Base-by-base conservation (phyloP, 1,284 basidiomycete genomes). In the Ustilago hordei region DNA sequence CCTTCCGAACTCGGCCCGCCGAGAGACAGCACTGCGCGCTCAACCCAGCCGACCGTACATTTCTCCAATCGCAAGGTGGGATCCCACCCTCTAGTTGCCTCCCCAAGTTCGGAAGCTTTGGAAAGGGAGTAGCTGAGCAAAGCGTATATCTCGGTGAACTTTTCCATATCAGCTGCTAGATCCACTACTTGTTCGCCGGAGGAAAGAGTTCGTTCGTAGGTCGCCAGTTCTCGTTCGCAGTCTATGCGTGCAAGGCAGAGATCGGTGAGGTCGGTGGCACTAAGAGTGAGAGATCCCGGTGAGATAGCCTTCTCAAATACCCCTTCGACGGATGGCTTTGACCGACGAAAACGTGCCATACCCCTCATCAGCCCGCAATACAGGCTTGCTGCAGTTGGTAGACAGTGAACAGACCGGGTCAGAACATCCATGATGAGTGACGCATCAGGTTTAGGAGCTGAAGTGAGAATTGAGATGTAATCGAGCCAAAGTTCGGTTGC, bases 121-220 rank as follows among this genome's bases (percentile, higher is more conserved):
- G 60, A 60, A 13, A 84, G 66, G 1, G 73, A 61, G 38, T 78
- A 77, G 34, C 65, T 64, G 28, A 81, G 59, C 32, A 84, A 56
- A 35, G 78, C 83, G 38, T 79, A 85, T 28, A 86, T 60, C 41
- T 78, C 73, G 62, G 78, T 79, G 63, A 84, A 86, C 35, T 71
- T 75, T 8, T 83, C 81, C 47, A 82, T 57, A 54, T 83, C 75
- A 0, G 60, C 36, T 28, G 79, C 77, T 15, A 75, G 61, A 19
- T 75, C 68, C 11, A 66, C 59, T 15, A 64, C 47, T 1, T 62
- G 60, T 6, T 68, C 41, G 8, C 68, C 61, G 11, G 64, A 45
- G 45, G 70, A 63, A 8, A 63, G 28, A 7, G 73, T 65, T 8
- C 81, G 52, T 6, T 75, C 74, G 17, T 68, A 62, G 9, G 75